Conservation (phyloP, 2,329 filamentous ascomycete genomes). For the Elsinoe fawcettii region DNA sequence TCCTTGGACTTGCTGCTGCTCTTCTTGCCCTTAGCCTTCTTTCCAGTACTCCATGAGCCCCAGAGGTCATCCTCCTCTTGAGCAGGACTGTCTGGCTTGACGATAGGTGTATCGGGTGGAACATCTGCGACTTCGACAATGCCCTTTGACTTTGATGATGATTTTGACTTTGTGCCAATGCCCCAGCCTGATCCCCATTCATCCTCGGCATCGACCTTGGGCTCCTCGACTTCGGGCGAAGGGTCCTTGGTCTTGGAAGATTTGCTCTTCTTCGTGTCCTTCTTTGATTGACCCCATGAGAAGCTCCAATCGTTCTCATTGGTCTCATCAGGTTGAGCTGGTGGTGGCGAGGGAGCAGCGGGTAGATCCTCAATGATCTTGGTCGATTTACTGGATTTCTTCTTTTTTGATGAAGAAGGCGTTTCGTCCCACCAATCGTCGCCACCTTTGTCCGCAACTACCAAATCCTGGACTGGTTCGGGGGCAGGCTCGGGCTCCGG, state of each 20-base stretch:
- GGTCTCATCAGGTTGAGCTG: constrained; percentile 24
- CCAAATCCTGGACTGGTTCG: constrained; percentile 20
- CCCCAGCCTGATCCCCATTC: constrained; percentile 52
- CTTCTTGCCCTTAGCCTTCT: constrained; percentile 52
- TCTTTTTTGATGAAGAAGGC: constrained; percentile 18
- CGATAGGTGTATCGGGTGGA: constrained; percentile 30
- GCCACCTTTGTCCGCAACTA: constrained; percentile 19
- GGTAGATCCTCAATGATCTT: constrained; percentile 23
- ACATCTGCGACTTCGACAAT: constrained; percentile 31
- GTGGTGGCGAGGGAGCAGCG: constrained; percentile 21
- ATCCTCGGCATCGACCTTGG: constrained; percentile 42
- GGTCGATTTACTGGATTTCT: constrained; percentile 24
- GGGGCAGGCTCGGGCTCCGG: constrained; percentile 23
- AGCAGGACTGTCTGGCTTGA: constrained; percentile 32
- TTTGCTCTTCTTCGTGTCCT: constrained; percentile 40
- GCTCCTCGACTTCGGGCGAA: constrained; percentile 35
- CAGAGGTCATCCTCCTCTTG: constrained; percentile 29
- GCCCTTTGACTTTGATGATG: constrained; percentile 39
- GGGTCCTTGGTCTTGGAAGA: constrained; percentile 24
- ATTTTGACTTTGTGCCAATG: constrained; percentile 48
- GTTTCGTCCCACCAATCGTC: constrained; percentile 28
- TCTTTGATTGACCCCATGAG: constrained; percentile 48
- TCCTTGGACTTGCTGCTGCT: constrained; percentile 36
- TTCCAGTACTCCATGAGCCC: constrained; percentile 33
- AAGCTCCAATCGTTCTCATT: constrained; percentile 47